Conservation (phyloP, 768 basidiomycete genomes). For the Lactarius sanguifluus region DNA sequence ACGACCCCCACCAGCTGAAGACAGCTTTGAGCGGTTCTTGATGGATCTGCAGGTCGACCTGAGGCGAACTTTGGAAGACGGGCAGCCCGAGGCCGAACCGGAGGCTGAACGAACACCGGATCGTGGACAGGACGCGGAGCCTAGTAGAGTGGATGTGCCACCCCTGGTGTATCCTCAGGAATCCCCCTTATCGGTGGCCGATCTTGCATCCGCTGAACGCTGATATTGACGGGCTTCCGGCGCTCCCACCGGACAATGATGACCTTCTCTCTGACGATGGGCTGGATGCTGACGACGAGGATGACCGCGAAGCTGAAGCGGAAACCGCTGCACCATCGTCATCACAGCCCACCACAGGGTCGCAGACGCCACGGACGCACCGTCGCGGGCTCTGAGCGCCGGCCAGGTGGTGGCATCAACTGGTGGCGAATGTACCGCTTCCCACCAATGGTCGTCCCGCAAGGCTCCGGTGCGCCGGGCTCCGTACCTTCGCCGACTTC, state of each 20-base stretch:
- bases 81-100: slow-evolving; percentile 11
- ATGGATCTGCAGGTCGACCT: slow-evolving; percentile 76
- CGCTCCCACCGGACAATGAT: slow-evolving; percentile 18
- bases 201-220: background rate
- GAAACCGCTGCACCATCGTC: background rate
- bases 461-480: slow-evolving; percentile 18
- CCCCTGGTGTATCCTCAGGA: slow-evolving; percentile 21
- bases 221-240: background rate
- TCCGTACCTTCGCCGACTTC: background rate
- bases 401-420: slow-evolving; percentile 54
- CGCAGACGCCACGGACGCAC: slow-evolving; percentile 35
- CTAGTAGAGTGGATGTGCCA: background rate
- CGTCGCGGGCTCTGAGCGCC: slow-evolving; percentile 40
- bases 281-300: background rate
- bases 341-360: slow-evolving; percentile 6
- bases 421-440: slow-evolving; percentile 87
- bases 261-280: slow-evolving; percentile 9
- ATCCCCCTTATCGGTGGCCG: background rate
- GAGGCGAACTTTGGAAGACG: slow-evolving; percentile 52
- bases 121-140: background rate
- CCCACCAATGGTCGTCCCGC: slow-evolving; percentile 57
- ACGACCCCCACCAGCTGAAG: slow-evolving; percentile 47
- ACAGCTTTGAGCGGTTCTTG: slow-evolving; percentile 80
- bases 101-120: background rate
- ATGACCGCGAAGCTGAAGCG: slow-evolving; percentile 1